Percentiles rank a stretch among this genome's conserved stretches.
Conservation (phyloP, 2,329 filamentous ascomycete genomes). For the Sporothrix humicola region DNA sequence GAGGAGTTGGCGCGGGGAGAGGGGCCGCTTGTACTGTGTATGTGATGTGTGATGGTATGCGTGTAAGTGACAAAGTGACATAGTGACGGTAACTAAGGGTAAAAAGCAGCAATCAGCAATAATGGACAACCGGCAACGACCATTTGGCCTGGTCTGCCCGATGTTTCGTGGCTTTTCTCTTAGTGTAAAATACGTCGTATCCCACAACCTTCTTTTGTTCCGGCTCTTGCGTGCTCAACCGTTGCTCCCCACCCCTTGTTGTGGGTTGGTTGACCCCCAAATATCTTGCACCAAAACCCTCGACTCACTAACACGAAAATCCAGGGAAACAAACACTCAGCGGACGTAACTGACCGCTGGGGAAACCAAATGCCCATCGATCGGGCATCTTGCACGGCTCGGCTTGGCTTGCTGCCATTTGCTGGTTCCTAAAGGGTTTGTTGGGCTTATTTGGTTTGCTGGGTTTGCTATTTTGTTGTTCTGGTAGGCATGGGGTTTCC, state of each 20-base stretch:
- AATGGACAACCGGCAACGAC: not conserved
- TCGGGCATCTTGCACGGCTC: not conserved
- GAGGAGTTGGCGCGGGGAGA: conserved; percentile 4
- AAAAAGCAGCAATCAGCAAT: too few relatives aligned
- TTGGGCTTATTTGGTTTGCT: too few relatives aligned
- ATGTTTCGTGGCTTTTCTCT: conserved; percentile 26
- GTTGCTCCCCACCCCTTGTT: not conserved
- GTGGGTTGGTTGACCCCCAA: not conserved
- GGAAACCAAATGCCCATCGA: conserved; percentile 1
- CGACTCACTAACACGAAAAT: not conserved
- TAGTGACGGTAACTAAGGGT: too few relatives aligned
- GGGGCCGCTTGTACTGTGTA: not conserved
- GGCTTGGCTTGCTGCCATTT: too few relatives aligned
- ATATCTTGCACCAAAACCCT: not conserved
- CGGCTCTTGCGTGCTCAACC: conserved; percentile 9
- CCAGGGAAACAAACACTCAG: conserved; percentile 3
- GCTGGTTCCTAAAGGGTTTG: too few relatives aligned
- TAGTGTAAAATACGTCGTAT: not conserved
- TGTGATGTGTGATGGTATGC: conserved; percentile 27
- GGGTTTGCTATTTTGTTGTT: not conserved
- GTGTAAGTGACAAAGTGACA: conserved; percentile 23
- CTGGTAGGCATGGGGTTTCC: conserved; percentile 10
- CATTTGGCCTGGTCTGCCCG: not conserved
- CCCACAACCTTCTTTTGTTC: not conserved
- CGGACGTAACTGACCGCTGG: not conserved